Percentiles rank a stretch among this genome's conserved stretches.
These are phyloP conservation scores for Pseudozyma flocculosa DNA, from an alignment of 1,284 basidiomycete genomes.

Conservation along the genomic window DNA sequence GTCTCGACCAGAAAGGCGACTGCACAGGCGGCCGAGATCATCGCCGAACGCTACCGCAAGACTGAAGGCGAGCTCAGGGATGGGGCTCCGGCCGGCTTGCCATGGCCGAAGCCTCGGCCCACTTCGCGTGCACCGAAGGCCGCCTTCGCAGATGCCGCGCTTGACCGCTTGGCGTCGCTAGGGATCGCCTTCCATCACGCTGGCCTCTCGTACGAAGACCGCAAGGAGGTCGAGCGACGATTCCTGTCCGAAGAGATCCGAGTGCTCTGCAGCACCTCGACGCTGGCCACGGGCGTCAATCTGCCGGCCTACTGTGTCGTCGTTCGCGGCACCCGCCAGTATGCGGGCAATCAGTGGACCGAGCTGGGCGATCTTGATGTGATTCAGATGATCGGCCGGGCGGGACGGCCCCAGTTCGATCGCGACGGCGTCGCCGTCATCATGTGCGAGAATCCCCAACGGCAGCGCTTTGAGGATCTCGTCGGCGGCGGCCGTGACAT, in stretches of 20 bases:
- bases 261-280: slow-evolving; percentile 60
- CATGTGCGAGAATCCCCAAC: slow-evolving; percentile 42
- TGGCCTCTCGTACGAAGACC: slow-evolving; percentile 73
- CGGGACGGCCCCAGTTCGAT: slow-evolving; percentile 93
- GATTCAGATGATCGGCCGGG: slow-evolving; percentile 66
- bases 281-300: slow-evolving; percentile 84
- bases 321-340: slow-evolving; percentile 46
- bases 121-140: too few relatives aligned
- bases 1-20: slow-evolving; percentile 62
- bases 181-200: slow-evolving; percentile 87
- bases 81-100: slow-evolving; percentile 4
- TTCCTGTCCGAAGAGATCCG: slow-evolving; percentile 68
- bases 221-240: slow-evolving; percentile 69
- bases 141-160: slow-evolving; percentile 30
- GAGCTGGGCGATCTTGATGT: slow-evolving; percentile 46
- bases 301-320: slow-evolving; percentile 61
- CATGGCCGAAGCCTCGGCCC: slow-evolving; percentile 6
- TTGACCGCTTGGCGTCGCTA: slow-evolving; percentile 26
- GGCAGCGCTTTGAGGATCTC: slow-evolving; percentile 35
- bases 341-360: slow-evolving; percentile 27
- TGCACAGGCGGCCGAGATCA: slow-evolving; percentile 68
- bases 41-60: slow-evolving; percentile 67
- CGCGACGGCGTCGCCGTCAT: slow-evolving; percentile 49
- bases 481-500: slow-evolving; percentile 32
- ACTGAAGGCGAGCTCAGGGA: slow-evolving; percentile 13